Evolutionary conservation across 2,329 filamentous ascomycete genomes (phyloP), one percentile per base, ranked within the genome.

Genomic region (Penicillium oxalicum): DNA sequence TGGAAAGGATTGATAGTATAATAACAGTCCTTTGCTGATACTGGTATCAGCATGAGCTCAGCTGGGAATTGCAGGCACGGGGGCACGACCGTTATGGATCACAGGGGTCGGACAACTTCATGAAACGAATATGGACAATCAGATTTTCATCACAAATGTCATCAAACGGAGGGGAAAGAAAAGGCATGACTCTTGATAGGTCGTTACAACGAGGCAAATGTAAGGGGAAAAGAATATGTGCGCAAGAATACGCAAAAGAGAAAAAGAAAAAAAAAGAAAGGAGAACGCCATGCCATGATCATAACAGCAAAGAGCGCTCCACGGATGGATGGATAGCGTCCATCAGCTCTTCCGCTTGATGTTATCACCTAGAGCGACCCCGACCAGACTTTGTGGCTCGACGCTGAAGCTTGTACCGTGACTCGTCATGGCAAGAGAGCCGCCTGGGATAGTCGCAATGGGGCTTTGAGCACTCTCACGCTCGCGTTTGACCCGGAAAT

Each of bases 401-500:
- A 55, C 59, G 7, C 57, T 57, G 34, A 63, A 59, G 28, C 53
- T 61, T 26, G 57, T 52, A 9, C 54, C 58, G 8, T 52, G 46
- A 27, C 46, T 55, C 7, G 34, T 51, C 24, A 44, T 27, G 1
- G 39, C 46, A 2, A 53, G 53, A 9, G 57, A 56, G 4, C 52
- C 55, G 2, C 29, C 29, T 4, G 3, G 29, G 8, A 58, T 43
- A 25, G 55, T 55, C 3, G 59, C 58, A 0, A 57, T 49, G 18
- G 61, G 61, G 45, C 62, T 64, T 32, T 57, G 53, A 2, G 57
- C 57, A 2, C 56, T 57, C 35, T 75, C 71, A 50, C 70, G 73
- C 49, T 83, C 89, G 51, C 84, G 79, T 66, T 86, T 84, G 42
- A 94, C 83, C 42, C 91, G 80, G 57, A 86, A 84, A 62, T 86